Evolutionary conservation across 1,284 basidiomycete species (phyloP).

Genomic region (Boletus subluridellus): DNA sequence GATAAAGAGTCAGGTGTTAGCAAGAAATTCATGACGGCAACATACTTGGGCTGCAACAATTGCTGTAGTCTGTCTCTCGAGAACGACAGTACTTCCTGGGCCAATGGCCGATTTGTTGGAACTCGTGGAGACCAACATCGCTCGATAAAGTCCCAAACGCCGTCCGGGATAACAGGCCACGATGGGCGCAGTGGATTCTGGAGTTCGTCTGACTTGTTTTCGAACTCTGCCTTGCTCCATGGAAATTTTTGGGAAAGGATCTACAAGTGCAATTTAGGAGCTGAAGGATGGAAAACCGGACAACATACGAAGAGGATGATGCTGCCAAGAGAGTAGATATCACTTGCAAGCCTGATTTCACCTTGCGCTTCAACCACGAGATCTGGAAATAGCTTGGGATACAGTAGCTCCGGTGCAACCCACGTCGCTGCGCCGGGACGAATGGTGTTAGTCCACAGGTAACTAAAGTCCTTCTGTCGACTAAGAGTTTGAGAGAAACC

Average conservation of each 20-base stretch:
- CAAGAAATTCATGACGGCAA: too few relatives aligned
- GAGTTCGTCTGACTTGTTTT: neutral
- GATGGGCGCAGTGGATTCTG: slow-evolving; percentile 3
- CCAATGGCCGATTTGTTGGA: too few relatives aligned
- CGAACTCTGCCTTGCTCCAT: neutral
- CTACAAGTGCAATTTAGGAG: neutral
- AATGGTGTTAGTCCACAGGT: neutral
- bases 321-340: slow-evolving; percentile 14
- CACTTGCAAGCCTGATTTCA: neutral
- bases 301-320: neutral
- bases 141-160: too few relatives aligned
- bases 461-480: neutral
- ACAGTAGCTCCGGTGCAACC: too few relatives aligned
- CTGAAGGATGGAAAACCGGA: too few relatives aligned
- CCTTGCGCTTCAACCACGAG: neutral
- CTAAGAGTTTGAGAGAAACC: too few relatives aligned
- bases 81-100: too few relatives aligned
- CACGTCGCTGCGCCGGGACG: neutral
- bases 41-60: too few relatives aligned
- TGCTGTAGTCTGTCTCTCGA: too few relatives aligned
- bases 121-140: too few relatives aligned
- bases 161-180: neutral
- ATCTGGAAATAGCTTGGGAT: neutral
- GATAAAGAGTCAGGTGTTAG: too few relatives aligned
- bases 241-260: slow-evolving; percentile 1